Base-by-base conservation (phyloP, 2,329 filamentous ascomycete species). In the Aspergillus fischeri region DNA sequence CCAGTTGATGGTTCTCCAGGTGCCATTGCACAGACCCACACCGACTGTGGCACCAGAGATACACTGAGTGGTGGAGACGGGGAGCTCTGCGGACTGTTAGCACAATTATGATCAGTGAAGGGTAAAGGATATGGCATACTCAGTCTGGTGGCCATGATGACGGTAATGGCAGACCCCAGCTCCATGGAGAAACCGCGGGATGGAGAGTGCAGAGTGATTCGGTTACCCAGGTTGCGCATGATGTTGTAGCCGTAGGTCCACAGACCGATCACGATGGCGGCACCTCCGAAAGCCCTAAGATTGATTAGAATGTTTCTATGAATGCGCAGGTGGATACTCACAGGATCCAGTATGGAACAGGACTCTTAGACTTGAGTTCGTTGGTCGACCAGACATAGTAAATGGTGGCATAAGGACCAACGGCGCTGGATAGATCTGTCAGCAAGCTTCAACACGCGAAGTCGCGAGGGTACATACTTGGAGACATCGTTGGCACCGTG, bases 191-290 rank as follows among this genome's bases (percentile, higher is more conserved):
- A 63, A 1, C 61, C 61, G 24, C 61, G 61, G 2, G 60, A 62
- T n/a, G 61, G 61, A 5, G 57, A 60, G 51, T 63, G 61, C 32
- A 63, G 53, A 5, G 61, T 63, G 24, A 63, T 57, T 6, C 60
- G 54, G 54, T 63, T 63, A 38, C 61, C 61, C 42, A 63, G 51
- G 54, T 62, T 60, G 35, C 61, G 57, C 60, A 63, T 62, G 52
- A 63, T 63, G 35, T 63, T 60, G 57, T 63, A 63, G 11, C 61
- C 61, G 52, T 63, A 63, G 7, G 61, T 63, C 61, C 61, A 63
- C 14, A 63, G 54, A 21, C 61, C 61, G 29, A 63, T 62, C 5
- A 59, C 48, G 14, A 63, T 57, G 11, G 53, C 55, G 7, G 27
- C 51, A 41, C 61, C 61, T 28, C 61, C 61, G 38, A 63, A 63